Conservation (phyloP, 2,329 filamentous ascomycete genomes). For the Parafenestella ontariensis region DNA sequence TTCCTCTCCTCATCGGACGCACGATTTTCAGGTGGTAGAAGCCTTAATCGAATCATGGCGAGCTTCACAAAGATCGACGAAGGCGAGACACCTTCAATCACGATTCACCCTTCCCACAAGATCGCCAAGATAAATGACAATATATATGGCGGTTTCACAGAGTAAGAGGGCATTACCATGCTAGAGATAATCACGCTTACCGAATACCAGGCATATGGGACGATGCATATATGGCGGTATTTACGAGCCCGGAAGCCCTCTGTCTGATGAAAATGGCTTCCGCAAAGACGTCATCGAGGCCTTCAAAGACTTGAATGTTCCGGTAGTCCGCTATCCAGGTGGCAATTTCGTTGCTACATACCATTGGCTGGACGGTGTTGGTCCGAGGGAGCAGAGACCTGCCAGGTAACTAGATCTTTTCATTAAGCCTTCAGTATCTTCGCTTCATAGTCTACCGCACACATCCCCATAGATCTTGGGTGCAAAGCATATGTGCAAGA, state of each 20-base stretch:
- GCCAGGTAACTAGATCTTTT: slow-evolving; percentile 48
- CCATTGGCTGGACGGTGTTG: slow-evolving; percentile 83
- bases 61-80: slow-evolving; percentile 73
- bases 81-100: slow-evolving; percentile 68
- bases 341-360: slow-evolving; percentile 87
- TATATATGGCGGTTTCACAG: slow-evolving; percentile 84
- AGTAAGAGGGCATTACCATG: slow-evolving; percentile 60
- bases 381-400: slow-evolving; percentile 73
- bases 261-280: slow-evolving; percentile 78
- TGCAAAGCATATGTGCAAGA: no score
- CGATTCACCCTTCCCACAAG: slow-evolving; percentile 68
- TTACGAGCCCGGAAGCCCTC: slow-evolving; percentile 76
- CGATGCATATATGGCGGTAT: slow-evolving; percentile 88
- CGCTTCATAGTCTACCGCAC: not conserved
- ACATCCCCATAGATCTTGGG: no score
- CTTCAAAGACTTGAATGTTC: slow-evolving; percentile 75
- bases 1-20: not conserved
- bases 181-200: slow-evolving; percentile 28
- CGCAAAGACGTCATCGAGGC: slow-evolving; percentile 79
- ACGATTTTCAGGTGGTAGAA: not conserved
- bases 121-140: slow-evolving; percentile 79
- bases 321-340: slow-evolving; percentile 81
- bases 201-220: slow-evolving; percentile 74
- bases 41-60: slow-evolving; percentile 62
- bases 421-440: not conserved